Percentiles rank a stretch among this genome's conserved stretches.
phyloP scores from a whole-genome alignment of 2,329 filamentous ascomycete genomes.

The Fusarium buxicola region DNA sequence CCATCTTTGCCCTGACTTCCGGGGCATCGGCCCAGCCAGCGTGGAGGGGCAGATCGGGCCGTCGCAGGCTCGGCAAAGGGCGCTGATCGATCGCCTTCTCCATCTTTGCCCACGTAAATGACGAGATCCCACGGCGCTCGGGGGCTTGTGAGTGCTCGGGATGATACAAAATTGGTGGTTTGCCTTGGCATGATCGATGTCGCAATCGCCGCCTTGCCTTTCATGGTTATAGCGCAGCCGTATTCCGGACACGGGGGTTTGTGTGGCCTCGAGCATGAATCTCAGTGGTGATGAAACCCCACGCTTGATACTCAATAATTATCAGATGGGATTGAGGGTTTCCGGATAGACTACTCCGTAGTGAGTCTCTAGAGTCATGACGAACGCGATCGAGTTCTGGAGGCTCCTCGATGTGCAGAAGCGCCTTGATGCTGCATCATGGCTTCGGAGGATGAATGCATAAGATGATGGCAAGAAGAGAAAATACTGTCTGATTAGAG shows the following conservation, averaged over 20 bases:
- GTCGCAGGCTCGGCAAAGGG: slow-evolving; percentile 16
- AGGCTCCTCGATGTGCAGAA: no score
- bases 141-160: slow-evolving; percentile 21
- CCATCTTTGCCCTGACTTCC: slow-evolving; percentile 1
- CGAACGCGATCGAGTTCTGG: no score
- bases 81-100: slow-evolving; percentile 3
- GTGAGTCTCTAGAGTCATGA: background rate
- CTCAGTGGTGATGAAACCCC: slow-evolving; percentile 11
- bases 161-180: slow-evolving; percentile 29
- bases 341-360: background rate
- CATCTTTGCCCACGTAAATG: slow-evolving; percentile 30
- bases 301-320: slow-evolving; percentile 10
- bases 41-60: slow-evolving; percentile 26
- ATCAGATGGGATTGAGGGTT: background rate
- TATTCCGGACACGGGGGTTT: slow-evolving; percentile 12
- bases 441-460: no score
- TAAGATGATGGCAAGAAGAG: no score
- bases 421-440: no score
- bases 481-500: no score
- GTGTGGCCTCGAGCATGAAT: slow-evolving; percentile 1
- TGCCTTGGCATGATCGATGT: slow-evolving; percentile 40
- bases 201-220: slow-evolving; percentile 44
- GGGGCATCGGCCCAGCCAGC: slow-evolving; percentile 23
- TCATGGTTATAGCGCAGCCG: slow-evolving; percentile 35
- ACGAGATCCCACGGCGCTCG: slow-evolving; percentile 25